phyloP scores from a whole-genome alignment of 2,329 filamentous ascomycete species.

The Neurospora sp. region DNA sequence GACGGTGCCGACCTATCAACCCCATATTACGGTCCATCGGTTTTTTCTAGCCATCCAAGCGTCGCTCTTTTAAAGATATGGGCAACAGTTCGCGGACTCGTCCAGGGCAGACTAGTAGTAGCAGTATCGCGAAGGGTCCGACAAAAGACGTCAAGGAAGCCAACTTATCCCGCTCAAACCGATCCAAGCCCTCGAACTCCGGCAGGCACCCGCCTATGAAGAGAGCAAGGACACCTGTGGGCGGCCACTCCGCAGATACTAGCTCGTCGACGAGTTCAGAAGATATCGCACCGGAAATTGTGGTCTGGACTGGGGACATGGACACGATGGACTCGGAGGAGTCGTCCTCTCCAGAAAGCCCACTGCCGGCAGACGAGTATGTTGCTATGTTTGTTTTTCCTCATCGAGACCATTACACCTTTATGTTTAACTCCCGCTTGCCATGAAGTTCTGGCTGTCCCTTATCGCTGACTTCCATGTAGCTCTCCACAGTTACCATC shows the following conservation, averaged over 20 bases:
- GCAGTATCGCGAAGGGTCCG: constrained; percentile 21
- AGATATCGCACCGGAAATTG: constrained; percentile 32
- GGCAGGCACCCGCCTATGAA: constrained; percentile 12
- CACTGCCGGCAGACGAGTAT: background rate
- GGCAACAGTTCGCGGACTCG: constrained; percentile 9
- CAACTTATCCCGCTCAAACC: constrained; percentile 23
- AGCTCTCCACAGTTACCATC: background rate
- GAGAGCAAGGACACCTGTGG: constrained; percentile 2
- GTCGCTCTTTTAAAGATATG: constrained; percentile 12
- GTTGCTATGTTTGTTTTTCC: background rate
- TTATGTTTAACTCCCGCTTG: background rate
- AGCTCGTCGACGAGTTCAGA: constrained; percentile 10
- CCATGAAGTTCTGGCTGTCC: background rate
- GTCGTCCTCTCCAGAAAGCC: background rate
- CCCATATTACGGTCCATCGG: background rate
- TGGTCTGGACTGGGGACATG: constrained; percentile 36
- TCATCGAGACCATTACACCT: background rate
- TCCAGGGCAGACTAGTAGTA: constrained; percentile 12
- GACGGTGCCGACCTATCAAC: constrained; percentile 5
- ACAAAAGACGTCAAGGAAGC: constrained; percentile 21
- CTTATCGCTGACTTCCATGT: background rate
- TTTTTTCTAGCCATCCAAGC: background rate
- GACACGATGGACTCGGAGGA: constrained; percentile 20
- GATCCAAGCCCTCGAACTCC: constrained; percentile 10
- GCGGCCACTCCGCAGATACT: background rate